These are phyloP conservation scores for Amoebophrya sp. DNA, from an alignment of 169 alveolate genomes.

Conservation along the genomic window DNA sequence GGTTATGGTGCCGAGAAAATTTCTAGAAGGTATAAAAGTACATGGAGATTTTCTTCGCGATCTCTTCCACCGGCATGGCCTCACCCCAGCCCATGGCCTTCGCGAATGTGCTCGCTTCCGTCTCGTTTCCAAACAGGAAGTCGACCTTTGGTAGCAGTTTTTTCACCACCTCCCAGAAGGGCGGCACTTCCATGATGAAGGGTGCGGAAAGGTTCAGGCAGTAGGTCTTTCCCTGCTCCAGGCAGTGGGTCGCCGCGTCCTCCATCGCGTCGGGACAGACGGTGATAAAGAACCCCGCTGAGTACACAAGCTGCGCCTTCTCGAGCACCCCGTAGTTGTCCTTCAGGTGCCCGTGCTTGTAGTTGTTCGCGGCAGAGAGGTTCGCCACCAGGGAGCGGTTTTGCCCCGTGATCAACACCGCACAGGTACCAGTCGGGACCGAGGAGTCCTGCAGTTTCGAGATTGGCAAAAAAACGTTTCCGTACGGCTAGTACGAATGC, in stretches of 20 bases:
- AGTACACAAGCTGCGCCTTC: conserved; percentile 34
- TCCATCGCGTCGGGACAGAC: conserved; percentile 34
- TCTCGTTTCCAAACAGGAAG: conserved; percentile 48
- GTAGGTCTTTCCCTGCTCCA: conserved; percentile 29
- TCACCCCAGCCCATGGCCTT: conserved; percentile 15
- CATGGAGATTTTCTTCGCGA: neutral
- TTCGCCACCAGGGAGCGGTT: conserved; percentile 55
- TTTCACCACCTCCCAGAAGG: conserved; percentile 30
- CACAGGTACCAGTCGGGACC: conserved; percentile 60
- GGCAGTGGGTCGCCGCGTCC: conserved; percentile 23
- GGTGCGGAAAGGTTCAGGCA: conserved; percentile 46
- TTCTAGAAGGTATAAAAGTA: no score
- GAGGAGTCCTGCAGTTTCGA: no score
- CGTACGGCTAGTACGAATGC: no score
- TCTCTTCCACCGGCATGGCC: neutral
- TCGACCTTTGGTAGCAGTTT: conserved; percentile 35
- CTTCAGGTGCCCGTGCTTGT: conserved; percentile 33
- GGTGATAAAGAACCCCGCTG: conserved; percentile 49
- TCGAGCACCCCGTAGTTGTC: conserved; percentile 28
- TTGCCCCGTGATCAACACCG: conserved; percentile 42
- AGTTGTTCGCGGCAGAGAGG: conserved; percentile 46
- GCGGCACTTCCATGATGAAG: conserved; percentile 40
- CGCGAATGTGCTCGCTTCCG: conserved; percentile 43
- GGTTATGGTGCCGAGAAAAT: no score
- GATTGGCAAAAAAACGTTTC: no score